phyloP scores from a whole-genome alignment of 179 eudicot genomes.

The Gypsophila paniculata region DNA sequence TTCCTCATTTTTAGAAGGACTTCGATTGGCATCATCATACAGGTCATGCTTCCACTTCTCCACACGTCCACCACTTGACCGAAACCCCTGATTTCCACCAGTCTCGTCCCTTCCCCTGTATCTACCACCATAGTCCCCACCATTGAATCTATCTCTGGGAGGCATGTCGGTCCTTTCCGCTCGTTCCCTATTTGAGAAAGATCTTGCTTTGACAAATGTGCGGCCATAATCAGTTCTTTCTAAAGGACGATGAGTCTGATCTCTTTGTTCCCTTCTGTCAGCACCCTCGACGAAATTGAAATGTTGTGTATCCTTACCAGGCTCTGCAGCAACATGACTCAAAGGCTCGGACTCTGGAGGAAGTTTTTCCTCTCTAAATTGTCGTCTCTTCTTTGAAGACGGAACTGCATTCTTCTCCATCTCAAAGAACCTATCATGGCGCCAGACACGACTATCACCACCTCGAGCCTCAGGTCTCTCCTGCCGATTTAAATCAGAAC shows the following conservation, averaged over 20 bases:
- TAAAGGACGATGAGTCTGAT: constrained; percentile 30
- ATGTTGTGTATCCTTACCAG: constrained; percentile 25
- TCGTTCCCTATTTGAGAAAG: constrained; percentile 33
- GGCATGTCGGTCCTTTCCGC: constrained; percentile 37
- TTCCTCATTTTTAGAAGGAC: constrained; percentile 72
- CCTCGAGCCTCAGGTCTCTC: constrained; percentile 42
- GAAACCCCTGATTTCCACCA: constrained; percentile 40
- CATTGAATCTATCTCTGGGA: constrained; percentile 39
- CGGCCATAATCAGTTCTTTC: constrained; percentile 46
- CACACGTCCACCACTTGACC: constrained; percentile 39
- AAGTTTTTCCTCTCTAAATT: constrained; percentile 70
- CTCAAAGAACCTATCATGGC: constrained; percentile 54
- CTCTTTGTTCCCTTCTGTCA: constrained; percentile 45
- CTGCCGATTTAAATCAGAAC: constrained; percentile 30
- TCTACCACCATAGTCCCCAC: constrained; percentile 30
- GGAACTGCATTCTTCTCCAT: constrained; percentile 39
- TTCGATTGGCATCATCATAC: constrained; percentile 61
- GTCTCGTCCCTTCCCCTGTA: constrained; percentile 50
- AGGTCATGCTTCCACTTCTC: constrained; percentile 97
- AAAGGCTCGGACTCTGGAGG: constrained; percentile 33
- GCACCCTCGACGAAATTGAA: constrained; percentile 21
- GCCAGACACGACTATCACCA: constrained; percentile 45
- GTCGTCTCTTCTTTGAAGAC: constrained; percentile 59
- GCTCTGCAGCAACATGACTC: constrained; percentile 26
- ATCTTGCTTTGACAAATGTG: constrained; percentile 35